Conservation (phyloP, 2,329 filamentous ascomycete genomes). For the Orbilia oligospora region DNA sequence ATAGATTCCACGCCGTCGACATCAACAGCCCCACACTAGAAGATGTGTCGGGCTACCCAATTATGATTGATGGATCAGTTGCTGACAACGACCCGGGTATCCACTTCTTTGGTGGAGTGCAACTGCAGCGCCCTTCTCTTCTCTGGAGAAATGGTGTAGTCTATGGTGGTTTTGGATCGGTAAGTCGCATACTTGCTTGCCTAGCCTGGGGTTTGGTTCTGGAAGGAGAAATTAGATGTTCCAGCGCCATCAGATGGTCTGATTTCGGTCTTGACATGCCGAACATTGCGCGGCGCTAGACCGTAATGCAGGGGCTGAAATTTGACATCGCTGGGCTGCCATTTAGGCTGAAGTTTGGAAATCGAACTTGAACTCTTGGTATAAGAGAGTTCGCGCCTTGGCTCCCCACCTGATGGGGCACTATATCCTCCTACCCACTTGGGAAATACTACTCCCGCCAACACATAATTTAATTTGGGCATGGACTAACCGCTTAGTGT, state of each 20-base stretch:
- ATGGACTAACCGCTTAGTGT: slow-evolving; percentile 1
- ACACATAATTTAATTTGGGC: background rate
- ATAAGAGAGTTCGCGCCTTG: slow-evolving; percentile 20
- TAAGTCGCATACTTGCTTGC: slow-evolving; percentile 30
- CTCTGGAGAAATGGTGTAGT: slow-evolving; percentile 69
- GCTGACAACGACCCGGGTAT: slow-evolving; percentile 70
- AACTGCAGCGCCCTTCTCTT: slow-evolving; percentile 71
- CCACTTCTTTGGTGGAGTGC: slow-evolving; percentile 71
- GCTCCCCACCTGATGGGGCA: background rate
- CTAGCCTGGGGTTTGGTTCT: slow-evolving; percentile 9
- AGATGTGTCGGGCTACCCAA: slow-evolving; percentile 68
- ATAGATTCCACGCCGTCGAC: slow-evolving; percentile 65
- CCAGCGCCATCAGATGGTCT: slow-evolving; percentile 15
- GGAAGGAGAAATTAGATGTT: slow-evolving; percentile 26
- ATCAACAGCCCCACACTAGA: slow-evolving; percentile 66
- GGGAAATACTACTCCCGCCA: slow-evolving; percentile 24
- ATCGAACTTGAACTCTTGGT: background rate
- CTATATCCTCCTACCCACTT: slow-evolving; percentile 16
- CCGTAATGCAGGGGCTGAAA: slow-evolving; percentile 41
- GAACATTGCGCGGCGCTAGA: slow-evolving; percentile 32
- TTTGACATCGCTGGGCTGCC: slow-evolving; percentile 8
- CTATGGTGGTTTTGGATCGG: slow-evolving; percentile 71
- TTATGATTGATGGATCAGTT: slow-evolving; percentile 69
- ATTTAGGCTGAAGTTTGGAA: slow-evolving; percentile 51
- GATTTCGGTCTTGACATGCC: slow-evolving; percentile 26